Percentiles rank a stretch among this genome's conserved stretches.
Conservation (phyloP, 352 stramenopile genomes). For the Globisporangium radiosum region DNA sequence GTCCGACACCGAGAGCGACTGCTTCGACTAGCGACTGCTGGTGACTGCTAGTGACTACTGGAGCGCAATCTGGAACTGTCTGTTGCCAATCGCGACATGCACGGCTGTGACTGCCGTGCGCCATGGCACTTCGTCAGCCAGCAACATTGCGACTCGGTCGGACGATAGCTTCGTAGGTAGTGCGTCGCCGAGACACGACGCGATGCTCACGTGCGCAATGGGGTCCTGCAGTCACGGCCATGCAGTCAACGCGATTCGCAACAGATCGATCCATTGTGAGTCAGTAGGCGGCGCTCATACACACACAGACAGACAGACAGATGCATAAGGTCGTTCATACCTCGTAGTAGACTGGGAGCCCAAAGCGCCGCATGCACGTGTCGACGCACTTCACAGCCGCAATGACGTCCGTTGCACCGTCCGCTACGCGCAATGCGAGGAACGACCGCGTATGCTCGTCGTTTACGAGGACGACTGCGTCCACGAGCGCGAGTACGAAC, state of each 20-base stretch:
- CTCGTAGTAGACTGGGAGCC: slow-evolving; percentile 56
- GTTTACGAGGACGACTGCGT: slow-evolving; percentile 49
- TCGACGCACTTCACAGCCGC: slow-evolving; percentile 51
- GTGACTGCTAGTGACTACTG: slow-evolving; percentile 16
- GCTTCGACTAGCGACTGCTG: not conserved
- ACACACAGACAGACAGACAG: not conserved
- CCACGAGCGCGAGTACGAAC: slow-evolving; percentile 36
- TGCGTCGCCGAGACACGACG: slow-evolving; percentile 47
- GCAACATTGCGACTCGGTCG: slow-evolving; percentile 24
- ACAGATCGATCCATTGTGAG: slow-evolving; percentile 22
- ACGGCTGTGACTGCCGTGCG: slow-evolving; percentile 28
- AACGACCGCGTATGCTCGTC: slow-evolving; percentile 76
- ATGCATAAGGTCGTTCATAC: slow-evolving; percentile 14
- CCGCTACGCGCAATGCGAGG: slow-evolving; percentile 39
- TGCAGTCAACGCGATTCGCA: slow-evolving; percentile 21
- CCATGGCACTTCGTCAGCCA: slow-evolving; percentile 12
- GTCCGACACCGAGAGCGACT: slow-evolving; percentile 36
- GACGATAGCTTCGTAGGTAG: slow-evolving; percentile 30
- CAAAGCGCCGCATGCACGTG: slow-evolving; percentile 46
- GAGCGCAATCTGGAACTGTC: slow-evolving; percentile 68
- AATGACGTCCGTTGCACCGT: slow-evolving; percentile 27
- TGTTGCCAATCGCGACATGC: slow-evolving; percentile 76
- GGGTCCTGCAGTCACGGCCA: slow-evolving; percentile 37
- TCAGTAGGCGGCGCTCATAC: slow-evolving; percentile 6
- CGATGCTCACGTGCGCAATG: slow-evolving; percentile 77